phyloP scores from a whole-genome alignment of 2,329 filamentous ascomycete genomes.

The Sclerotinia subarctica region DNA sequence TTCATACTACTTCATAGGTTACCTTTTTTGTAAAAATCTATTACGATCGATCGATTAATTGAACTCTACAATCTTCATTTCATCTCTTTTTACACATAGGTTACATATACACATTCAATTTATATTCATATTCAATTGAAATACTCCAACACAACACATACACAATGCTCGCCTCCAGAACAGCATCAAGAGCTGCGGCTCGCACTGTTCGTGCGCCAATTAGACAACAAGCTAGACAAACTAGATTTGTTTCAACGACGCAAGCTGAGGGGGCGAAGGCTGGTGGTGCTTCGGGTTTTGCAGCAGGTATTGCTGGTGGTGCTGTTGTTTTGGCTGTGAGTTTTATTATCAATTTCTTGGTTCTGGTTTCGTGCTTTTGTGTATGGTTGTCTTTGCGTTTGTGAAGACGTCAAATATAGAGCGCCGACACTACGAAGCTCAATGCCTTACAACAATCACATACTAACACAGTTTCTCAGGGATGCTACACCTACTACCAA shows the following conservation, averaged over 20 bases:
- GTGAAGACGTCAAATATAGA: too few relatives aligned
- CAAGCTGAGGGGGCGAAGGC: constrained; percentile 29
- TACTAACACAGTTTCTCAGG: constrained; percentile 23
- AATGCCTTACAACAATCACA: background rate
- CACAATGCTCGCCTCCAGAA: constrained; percentile 31
- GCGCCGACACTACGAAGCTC: too few relatives aligned
- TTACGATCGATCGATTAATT: constrained; percentile 5
- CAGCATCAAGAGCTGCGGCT: constrained; percentile 27
- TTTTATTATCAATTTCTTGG: background rate
- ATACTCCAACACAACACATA: background rate
- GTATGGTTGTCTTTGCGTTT: background rate
- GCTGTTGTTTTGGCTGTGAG: constrained; percentile 43
- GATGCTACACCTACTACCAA: constrained; percentile 52
- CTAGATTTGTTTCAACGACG: constrained; percentile 30
- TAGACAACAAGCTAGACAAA: constrained; percentile 34
- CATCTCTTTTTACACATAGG: background rate
- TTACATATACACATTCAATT: background rate
- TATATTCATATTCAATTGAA: background rate
- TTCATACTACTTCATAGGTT: background rate
- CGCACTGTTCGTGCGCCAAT: constrained; percentile 24
- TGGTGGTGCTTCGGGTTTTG: constrained; percentile 42
- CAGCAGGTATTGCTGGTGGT: constrained; percentile 50
- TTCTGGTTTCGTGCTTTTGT: background rate
- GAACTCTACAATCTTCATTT: background rate
- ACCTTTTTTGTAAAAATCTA: background rate